These are phyloP conservation scores for Ricinus communis DNA, from an alignment of 345 rosid species.

Conservation along the genomic window DNA sequence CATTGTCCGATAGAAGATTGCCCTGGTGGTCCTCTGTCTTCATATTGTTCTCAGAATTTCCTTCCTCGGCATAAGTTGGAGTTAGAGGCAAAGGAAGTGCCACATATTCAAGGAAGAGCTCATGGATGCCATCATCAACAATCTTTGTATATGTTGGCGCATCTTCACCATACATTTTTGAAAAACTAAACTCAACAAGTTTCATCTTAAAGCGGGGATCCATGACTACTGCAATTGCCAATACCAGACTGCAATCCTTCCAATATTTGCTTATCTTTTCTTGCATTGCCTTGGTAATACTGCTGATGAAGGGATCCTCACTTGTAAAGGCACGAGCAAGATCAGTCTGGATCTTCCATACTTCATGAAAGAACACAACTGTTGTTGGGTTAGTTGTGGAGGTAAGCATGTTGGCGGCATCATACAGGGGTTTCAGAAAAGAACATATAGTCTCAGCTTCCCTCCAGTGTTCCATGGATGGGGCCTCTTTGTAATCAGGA, in stretches of 20 bases:
- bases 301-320: slow-evolving; percentile 60
- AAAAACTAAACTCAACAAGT: slow-evolving; percentile 91
- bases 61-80: slow-evolving; percentile 58
- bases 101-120: slow-evolving; percentile 76
- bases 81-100: slow-evolving; percentile 71
- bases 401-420: slow-evolving; percentile 60
- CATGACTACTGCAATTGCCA: slow-evolving; percentile 87
- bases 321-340: slow-evolving; percentile 47
- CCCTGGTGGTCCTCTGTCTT: slow-evolving; percentile 43
- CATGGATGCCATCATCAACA: slow-evolving; percentile 78
- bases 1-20: slow-evolving; percentile 49
- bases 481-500: slow-evolving; percentile 73
- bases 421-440: slow-evolving; percentile 70
- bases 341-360: slow-evolving; percentile 83
- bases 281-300: slow-evolving; percentile 54
- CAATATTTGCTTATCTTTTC: slow-evolving; percentile 71
- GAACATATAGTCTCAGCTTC: slow-evolving; percentile 63
- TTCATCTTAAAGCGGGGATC: slow-evolving; percentile 98
- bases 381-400: slow-evolving; percentile 49
- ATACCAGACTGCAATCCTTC: slow-evolving; percentile 78
- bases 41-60: slow-evolving; percentile 30
- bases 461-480: slow-evolving; percentile 74
- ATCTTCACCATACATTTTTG: slow-evolving; percentile 78
- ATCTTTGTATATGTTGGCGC: slow-evolving; percentile 58
- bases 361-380: slow-evolving; percentile 72